Base-by-base conservation (phyloP, 495 filamentous ascomycete genomes). In the Cercophora sp. region DNA sequence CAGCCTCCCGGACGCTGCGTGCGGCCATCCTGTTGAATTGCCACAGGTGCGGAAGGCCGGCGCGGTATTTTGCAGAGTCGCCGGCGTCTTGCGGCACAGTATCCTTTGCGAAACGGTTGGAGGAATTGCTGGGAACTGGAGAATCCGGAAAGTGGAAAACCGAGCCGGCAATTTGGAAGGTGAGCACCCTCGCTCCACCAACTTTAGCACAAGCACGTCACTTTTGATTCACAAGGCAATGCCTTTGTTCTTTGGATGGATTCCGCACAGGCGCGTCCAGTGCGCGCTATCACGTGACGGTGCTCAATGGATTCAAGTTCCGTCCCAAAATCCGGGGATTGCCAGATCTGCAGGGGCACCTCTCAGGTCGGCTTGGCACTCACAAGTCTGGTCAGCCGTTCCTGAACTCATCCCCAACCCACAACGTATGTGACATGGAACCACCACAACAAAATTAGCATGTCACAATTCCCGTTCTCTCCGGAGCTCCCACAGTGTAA, bases 211-310 rank as follows among this genome's bases (percentile, higher is more conserved):
- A 8, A 19, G 36, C 36, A 29, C 5, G 23, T 31, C 15, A 26
- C 20, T 22, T n/a, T n/a, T n/a, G n/a, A n/a, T n/a, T n/a, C n/a
- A n/a, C n/a, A n/a, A n/a, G n/a, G n/a, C n/a, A n/a, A n/a, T n/a
- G n/a, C n/a, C n/a, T n/a, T n/a, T n/a, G n/a, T n/a, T n/a, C n/a
- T n/a, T n/a, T n/a, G n/a, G n/a, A n/a, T n/a, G n/a, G n/a, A n/a
- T n/a, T n/a, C n/a, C n/a, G n/a, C n/a, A n/a, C 19, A 42, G 45
- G 58, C 58, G 59, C 59, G 61, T 51, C 26, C 0, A 16, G 11
- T 11, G 32, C 61, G 51, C 61, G 61, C 10, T 26, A 27, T 61
- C 61, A 64, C 61, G 61, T 64, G 26, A 15, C 10, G 4, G 19
- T 16, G 6, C 25, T 23, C 8, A 9, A 22, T 15, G 25, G 41